Evolutionary conservation across 2,329 filamentous ascomycete genomes (phyloP), one percentile per base, ranked within the genome.

Genomic region (Cercospora beticola): DNA sequence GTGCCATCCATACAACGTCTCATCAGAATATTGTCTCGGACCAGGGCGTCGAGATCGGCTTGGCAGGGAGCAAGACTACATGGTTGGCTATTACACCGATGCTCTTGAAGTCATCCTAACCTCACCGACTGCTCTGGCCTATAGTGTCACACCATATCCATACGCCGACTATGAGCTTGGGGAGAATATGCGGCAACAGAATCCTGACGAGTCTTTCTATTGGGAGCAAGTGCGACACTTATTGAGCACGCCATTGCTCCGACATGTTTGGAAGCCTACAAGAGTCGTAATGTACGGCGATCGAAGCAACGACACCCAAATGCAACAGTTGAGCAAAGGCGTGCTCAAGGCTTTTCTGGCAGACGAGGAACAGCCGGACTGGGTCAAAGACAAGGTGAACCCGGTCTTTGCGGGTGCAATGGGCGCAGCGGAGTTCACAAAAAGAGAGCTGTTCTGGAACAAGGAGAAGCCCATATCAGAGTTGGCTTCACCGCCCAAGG

Each of bases 341-440:
- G 18, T 58, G n/a, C 18, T 67, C 8, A 4, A 26, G 16, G 14
- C 14, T 9, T 59, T 46, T 5, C 14, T 63, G 6, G 1, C 21
- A 16, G 40, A 49, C 12, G 10, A 33, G 1, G 57, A 66, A n/a
- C 40, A 26, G 58, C 63, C 64, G 1, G 23, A 63, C 4, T 66
- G 64, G 58, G 18, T 69, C n/a, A 60, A 52, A 6, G 64, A 66
- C 28, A 58, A 28, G 3, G 26, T 65, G 4, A 33, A 31, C 30
- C 30, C 30, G 1, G 8, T 31, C 30, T 69, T 58, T 18, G 59
- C 52, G 5, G 67, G 57, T n/a, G 67, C 67, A 9, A 26, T 66
- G 16, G 67, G 67, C 4, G 67, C 64, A 33, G 67, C 67, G 3
- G 67, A 66, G 59, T 66, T 66, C 18, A 64, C 64, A 1, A 66